A percentile compares a stretch with the other conserved stretches of the same genome.
Evolutionary conservation across 2,329 filamentous ascomycete species (phyloP).

Genomic region (Akanthomyces lecanii): DNA sequence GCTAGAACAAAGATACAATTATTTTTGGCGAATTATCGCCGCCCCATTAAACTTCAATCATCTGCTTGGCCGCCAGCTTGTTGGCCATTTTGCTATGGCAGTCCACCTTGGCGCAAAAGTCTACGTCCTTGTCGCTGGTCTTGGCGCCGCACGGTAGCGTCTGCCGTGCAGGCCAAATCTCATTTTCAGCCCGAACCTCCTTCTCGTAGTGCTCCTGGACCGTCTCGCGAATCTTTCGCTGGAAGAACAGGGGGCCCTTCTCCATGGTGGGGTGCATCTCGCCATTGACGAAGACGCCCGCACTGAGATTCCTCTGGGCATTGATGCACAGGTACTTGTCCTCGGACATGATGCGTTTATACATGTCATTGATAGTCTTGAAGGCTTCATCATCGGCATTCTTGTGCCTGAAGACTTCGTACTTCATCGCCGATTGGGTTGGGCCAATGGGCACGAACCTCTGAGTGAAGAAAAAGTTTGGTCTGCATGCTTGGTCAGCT

Average conservation of each 20-base stretch:
- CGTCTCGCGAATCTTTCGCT: constrained; percentile 45
- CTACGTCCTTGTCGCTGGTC: constrained; percentile 26
- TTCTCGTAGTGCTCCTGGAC: constrained; percentile 43
- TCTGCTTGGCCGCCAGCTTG: constrained; percentile 19
- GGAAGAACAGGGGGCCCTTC: constrained; percentile 55
- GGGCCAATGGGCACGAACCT: constrained; percentile 54
- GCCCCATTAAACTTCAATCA: constrained; percentile 22
- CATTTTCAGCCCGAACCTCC: constrained; percentile 40
- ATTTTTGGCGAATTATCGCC: background rate
- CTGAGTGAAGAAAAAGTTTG: constrained; percentile 62
- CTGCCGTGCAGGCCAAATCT: constrained; percentile 51
- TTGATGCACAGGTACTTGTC: constrained; percentile 59
- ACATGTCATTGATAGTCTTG: constrained; percentile 52
- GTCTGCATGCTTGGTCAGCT: constrained; percentile 29
- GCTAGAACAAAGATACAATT: background rate
- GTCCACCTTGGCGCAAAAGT: constrained; percentile 34
- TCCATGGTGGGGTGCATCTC: constrained; percentile 59
- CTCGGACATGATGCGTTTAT: constrained; percentile 60
- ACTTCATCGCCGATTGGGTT: constrained; percentile 50
- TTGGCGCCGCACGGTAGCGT: constrained; percentile 26
- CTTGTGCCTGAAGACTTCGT: constrained; percentile 61
- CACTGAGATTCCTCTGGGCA: constrained; percentile 57
- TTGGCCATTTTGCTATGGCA: constrained; percentile 25
- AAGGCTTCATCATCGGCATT: constrained; percentile 57
- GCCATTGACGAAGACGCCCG: constrained; percentile 58